Evolutionary conservation across 1,284 basidiomycete species (phyloP), one percentile per base, ranked within the genome.

Genomic region (Baeospora myosura): DNA sequence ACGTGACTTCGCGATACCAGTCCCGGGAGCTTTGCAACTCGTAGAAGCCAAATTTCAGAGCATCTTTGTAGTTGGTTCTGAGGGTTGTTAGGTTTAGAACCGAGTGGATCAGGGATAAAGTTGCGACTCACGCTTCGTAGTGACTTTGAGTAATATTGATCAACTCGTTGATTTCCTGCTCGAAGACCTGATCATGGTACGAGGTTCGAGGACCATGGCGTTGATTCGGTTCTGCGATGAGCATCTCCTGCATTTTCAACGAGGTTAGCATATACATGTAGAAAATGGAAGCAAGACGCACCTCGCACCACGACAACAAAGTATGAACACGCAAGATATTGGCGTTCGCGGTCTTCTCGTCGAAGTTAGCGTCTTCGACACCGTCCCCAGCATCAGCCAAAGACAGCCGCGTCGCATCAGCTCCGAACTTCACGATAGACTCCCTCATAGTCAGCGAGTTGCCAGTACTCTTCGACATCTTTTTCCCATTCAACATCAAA

Each of bases 401-500:
- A 28, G 82, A 80, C 66, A 98, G 68, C 49, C 96, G 77, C 55
- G 89, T 95, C 25, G 95, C 91, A 60, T 95, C 91, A 18, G 92
- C 88, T 41, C 91, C 92, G 56, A 94, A 95, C 68, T 95, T 92
- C 57, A 78, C 69, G 40, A 92, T 74, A 6, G 80, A 72, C 56
- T 93, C 81, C 38, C 78, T 69, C 55, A 93, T 64, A 1, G 88
- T 93, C 67, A 92, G 65, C 31, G 79, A 86, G 60, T 92, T 92
- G 11, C 91, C 96, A 34, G 89, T 96, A 63, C 88, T 90, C 78
- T 99, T 98, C 45, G 81, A 85, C 96, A 99, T 98, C 74, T 98
- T 99, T 72, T 94, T 88, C 26, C 95, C 95, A 65, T 99, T 98
- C 60, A 99, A 66, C 88, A 95, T 88, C 67, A 98, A 66, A 60